phyloP scores from a whole-genome alignment of 169 alveolate genomes.

The Theileria equi region DNA sequence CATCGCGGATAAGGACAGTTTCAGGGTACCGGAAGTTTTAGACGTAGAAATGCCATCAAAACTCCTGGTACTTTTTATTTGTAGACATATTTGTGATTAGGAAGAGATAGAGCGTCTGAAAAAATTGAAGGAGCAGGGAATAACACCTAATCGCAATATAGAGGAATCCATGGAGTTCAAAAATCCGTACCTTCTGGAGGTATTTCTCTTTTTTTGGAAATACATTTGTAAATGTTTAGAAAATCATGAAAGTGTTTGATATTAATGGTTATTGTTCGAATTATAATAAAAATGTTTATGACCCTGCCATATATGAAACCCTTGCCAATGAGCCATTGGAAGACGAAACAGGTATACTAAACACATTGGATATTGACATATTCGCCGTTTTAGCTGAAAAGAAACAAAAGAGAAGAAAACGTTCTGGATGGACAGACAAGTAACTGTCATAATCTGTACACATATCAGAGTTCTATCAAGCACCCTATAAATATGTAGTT shows the following conservation, averaged over 20 bases:
- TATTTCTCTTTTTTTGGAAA: not conserved
- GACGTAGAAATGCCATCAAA: constrained; percentile 50
- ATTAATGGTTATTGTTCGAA: constrained; percentile 53
- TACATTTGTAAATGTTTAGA: constrained; percentile 12
- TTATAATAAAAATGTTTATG: constrained; percentile 48
- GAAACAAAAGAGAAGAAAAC: constrained; percentile 13
- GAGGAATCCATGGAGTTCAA: constrained; percentile 61
- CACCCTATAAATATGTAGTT: not conserved
- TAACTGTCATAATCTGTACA: not conserved
- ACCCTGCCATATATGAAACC: constrained; percentile 49
- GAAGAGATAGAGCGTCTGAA: constrained; percentile 38
- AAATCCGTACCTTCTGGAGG: constrained; percentile 66
- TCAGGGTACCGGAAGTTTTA: constrained; percentile 25
- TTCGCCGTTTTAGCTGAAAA: not conserved
- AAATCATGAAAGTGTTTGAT: constrained; percentile 59
- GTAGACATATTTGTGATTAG: constrained; percentile 1
- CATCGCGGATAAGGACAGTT: not conserved
- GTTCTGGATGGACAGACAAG: constrained; percentile 25
- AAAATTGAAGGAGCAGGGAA: constrained; percentile 40
- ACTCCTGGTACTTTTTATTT: constrained; percentile 21
- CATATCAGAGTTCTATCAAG: not conserved
- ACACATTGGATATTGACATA: not conserved
- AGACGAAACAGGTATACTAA: not conserved
- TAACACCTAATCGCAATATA: constrained; percentile 30
- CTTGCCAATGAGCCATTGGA: constrained; percentile 46